Evolutionary conservation across 495 filamentous ascomycete species (phyloP), one percentile per base, ranked within the genome.

Genomic region (Aspergillus kassunensis): DNA sequence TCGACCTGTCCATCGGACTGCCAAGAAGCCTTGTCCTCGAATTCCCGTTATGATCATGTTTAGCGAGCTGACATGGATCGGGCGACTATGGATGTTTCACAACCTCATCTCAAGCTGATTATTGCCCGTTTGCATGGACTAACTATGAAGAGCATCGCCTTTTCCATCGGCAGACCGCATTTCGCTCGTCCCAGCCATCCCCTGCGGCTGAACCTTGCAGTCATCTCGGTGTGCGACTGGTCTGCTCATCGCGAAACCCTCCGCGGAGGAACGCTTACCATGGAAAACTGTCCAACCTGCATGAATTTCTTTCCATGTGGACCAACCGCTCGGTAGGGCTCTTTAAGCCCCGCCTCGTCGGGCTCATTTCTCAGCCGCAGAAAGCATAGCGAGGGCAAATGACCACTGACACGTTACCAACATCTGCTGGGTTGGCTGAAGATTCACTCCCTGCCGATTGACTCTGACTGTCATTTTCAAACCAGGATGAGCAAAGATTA

Each of bases 1-100:
- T 47, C 21, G 25, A 44, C 42, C 43, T 40, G 35, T 47, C 43
- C 18, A 39, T 9, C 23, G 8, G 6, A 25, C 1, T 40, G 51
- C 42, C 41, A 53, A 53, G 50, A 9, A 41, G 42, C 30, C 42
- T 46, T 40, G 42, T 21, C 33, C 6, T 45, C 33, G 27, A 27
- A 24, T 58, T 49, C 55, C 55, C n/a, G 7, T 42, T 58, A 0
- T 43, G 56, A 51, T 48, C 31, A 58, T 46, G 40, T 46, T 53
- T 53, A 53, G 51, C 51, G 51, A 53, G 25, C 39, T 49, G 49
- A 44, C 41, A 35, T 43, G 42, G 44, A 29, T 29, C 18, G 19
- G 41, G 34, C 7, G 23, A 18, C 29, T 27, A 20, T 23, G 23
- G 20, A 37, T 30, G 53, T 49, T 20, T 31, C 37, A 43, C 29